Percentiles rank a stretch among this genome's conserved stretches.
Conservation (phyloP, 495 filamentous ascomycete species). For the Annulohypoxylon bovei region DNA sequence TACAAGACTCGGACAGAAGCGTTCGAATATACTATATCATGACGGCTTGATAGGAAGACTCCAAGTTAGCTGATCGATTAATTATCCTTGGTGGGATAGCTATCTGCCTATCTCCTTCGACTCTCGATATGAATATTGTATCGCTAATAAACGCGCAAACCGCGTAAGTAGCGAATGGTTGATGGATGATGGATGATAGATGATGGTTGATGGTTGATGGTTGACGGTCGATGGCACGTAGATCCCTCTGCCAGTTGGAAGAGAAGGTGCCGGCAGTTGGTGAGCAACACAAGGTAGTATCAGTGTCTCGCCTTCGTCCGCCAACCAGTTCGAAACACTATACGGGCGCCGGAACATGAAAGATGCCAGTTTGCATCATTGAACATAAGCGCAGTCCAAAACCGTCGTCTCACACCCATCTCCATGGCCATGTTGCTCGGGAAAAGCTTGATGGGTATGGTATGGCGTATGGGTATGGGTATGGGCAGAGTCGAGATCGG, state of each 20-base stretch:
- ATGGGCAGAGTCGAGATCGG: conserved; percentile 31
- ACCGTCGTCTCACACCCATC: conserved; percentile 28
- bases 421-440: conserved; percentile 10
- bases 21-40: conserved; percentile 1
- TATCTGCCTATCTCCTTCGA: conserved; percentile 35
- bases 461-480: conserved; percentile 10
- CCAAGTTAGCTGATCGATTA: conserved; percentile 27
- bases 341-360: conserved; percentile 29
- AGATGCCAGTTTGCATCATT: conserved; percentile 44
- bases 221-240: conserved; percentile 26
- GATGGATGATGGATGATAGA: conserved; percentile 19
- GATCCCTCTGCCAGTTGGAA: conserved; percentile 28
- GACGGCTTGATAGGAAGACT: conserved; percentile 33
- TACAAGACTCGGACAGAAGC: conserved; percentile 10
- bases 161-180: conserved; percentile 27
- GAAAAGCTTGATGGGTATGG: conserved; percentile 15
- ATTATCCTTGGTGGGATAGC: conserved; percentile 10
- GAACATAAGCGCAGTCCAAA: conserved; percentile 41
- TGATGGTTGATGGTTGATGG: conserved; percentile 8
- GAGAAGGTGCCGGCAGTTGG: conserved; percentile 39
- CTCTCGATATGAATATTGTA: conserved; percentile 11
- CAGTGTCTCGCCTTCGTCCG: conserved; percentile 41
- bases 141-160: conserved; percentile 38
- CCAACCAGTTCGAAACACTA: conserved; percentile 38
- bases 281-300: conserved; percentile 35